Evolutionary conservation across 768 basidiomycete species (phyloP), one percentile per base, ranked within the genome.

Genomic region (Heimioporus sp.): DNA sequence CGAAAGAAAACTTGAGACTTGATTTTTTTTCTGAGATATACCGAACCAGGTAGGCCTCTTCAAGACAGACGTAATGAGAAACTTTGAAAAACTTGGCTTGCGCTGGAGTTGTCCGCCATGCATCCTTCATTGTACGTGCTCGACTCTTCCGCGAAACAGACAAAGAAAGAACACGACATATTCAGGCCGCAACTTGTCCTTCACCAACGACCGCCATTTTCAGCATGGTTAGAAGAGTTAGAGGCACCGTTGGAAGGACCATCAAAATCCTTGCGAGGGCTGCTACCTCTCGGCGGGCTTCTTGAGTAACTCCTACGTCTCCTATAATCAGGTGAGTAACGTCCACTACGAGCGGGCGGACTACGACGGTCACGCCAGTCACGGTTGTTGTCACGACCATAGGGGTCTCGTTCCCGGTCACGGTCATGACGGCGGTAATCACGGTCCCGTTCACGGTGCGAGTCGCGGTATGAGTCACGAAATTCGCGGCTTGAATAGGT

Each of bases 341-440:
- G 75, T 53, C 83, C 77, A 58, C 83, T 73, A 48, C 81, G 75
- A 49, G 86, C 81, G 51, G 85, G 74, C 45, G 87, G 84, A 74
- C 86, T 87, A 56, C 90, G 83, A 60, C 89, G 82, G 59, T 92
- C 89, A 59, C 87, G 82, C 84, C 87, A 89, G 61, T 90, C 86
- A 56, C 82, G 74, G 65, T 65, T 79, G 67, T 65, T 79, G 67
- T 89, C 86, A 43, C 87, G 78, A 51, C 86, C 86, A 56, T 86
- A 87, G 42, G 77, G 78, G 64, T 86, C 83, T 39, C 82, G 68
- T 19, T 84, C 81, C 58, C 63, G 72, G 40, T 82, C 78, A 36
- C 73, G 67, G 48, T 72, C 74, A 53, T 69, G 65, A 42, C 72
- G 70, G 55, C 70, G 68, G 40, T 65, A 41, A 58, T 77, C 73